Conservation (phyloP, 345 rosid species). For the Citrus inodora region DNA sequence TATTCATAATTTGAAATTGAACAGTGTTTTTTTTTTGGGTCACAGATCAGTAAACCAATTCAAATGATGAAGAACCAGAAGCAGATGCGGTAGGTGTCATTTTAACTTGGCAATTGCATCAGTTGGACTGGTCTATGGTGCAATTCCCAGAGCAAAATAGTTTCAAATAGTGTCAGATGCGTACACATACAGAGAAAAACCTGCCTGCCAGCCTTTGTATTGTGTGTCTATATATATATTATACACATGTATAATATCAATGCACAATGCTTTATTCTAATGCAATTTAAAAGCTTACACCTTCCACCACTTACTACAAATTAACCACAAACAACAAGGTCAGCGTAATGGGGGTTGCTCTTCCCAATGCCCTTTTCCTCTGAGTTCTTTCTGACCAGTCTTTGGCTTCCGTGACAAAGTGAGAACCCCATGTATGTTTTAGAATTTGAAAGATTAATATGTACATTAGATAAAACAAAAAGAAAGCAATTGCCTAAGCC, state of each 20-base stretch:
- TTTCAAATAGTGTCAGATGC: constrained; percentile 34
- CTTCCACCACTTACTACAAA: background rate
- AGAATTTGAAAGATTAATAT: background rate
- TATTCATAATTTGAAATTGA: background rate
- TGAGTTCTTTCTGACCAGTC: constrained; percentile 32
- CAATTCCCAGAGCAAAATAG: constrained; percentile 67
- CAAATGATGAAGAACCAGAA: background rate
- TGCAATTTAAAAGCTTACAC: constrained; percentile 1
- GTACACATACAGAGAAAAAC: constrained; percentile 8
- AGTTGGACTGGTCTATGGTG: constrained; percentile 69
- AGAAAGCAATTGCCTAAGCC: constrained; percentile 36
- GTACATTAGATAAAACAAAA: constrained; percentile 51
- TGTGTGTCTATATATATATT: too few species aligned
- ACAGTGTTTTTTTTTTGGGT: too few species aligned
- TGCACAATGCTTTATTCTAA: background rate
- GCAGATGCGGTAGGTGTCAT: background rate
- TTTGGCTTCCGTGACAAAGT: constrained; percentile 31
- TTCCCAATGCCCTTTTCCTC: constrained; percentile 39
- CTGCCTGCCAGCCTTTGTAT: background rate
- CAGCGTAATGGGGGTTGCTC: constrained; percentile 28
- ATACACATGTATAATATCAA: background rate
- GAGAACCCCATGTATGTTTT: constrained; percentile 19
- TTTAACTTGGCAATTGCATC: background rate
- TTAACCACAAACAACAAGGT: constrained; percentile 11
- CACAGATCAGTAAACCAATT: background rate